phyloP scores from a whole-genome alignment of 1,139 yeast genomes.

The Ashbya aceris region DNA sequence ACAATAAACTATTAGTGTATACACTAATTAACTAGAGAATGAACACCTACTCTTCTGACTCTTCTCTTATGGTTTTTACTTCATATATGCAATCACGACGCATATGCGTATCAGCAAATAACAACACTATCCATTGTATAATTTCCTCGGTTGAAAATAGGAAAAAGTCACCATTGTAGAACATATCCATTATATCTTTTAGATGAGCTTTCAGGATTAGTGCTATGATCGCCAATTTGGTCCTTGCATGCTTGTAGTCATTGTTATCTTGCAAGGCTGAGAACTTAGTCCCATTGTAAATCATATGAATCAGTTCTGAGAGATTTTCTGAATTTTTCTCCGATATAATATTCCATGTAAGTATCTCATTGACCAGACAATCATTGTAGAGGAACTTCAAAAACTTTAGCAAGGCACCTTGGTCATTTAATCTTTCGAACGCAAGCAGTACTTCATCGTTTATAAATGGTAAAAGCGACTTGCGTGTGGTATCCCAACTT shows the following conservation, averaged over 20 bases:
- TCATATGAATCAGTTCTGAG: conserved; percentile 19
- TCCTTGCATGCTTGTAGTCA: conserved; percentile 20
- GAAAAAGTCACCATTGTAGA: conserved; percentile 64
- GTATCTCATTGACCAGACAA: conserved; percentile 15
- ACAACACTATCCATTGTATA: conserved; percentile 44
- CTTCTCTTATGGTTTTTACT: conserved; percentile 36
- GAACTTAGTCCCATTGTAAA: conserved; percentile 17
- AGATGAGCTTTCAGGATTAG: conserved; percentile 45
- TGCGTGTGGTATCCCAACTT: conserved; percentile 18
- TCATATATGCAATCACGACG: conserved; percentile 56
- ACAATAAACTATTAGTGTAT: no score
- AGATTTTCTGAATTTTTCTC: conserved; percentile 27
- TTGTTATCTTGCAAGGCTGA: conserved; percentile 8
- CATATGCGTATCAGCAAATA: conserved; percentile 65
- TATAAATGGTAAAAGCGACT: conserved; percentile 19
- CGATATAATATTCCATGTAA: conserved; percentile 28
- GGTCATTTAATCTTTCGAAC: conserved; percentile 11
- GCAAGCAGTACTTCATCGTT: conserved; percentile 15
- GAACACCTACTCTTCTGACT: neutral
- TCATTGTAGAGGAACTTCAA: conserved; percentile 19
- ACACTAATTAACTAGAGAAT: no score
- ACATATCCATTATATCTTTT: conserved; percentile 59
- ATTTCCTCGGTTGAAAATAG: conserved; percentile 65
- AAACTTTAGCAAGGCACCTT: conserved; percentile 9
- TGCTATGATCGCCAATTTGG: conserved; percentile 22